Conservation (phyloP, 202 grass and related monocot species). For the Eragrostis tef region DNA sequence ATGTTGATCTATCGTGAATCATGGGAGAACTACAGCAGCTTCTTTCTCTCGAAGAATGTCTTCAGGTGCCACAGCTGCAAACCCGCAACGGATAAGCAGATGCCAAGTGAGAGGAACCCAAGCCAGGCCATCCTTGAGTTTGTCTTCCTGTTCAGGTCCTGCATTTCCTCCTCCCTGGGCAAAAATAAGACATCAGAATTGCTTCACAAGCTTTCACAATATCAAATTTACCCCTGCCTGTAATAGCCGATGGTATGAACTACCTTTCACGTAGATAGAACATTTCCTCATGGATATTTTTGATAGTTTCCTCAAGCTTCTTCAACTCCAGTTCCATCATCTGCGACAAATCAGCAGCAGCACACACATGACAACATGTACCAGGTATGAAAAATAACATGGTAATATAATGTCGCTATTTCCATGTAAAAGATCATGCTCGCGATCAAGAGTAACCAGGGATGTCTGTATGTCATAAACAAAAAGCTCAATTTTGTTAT, state of each 20-base stretch:
- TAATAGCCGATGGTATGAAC: not conserved
- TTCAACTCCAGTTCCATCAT: conserved; percentile 84
- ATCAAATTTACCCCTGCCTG: not conserved
- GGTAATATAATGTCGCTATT: not conserved
- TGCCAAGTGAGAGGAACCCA: conserved; percentile 72
- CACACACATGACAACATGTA: conserved; percentile 6
- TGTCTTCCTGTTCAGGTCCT: conserved; percentile 80
- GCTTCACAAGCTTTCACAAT: conserved; percentile 5
- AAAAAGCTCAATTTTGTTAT: not conserved
- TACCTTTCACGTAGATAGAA: conserved; percentile 90
- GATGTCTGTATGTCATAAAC: not conserved
- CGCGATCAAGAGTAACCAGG: not conserved
- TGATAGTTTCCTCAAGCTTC: conserved; percentile 85
- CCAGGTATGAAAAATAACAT: not conserved
- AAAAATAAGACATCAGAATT: conserved; percentile 6
- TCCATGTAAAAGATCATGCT: not conserved
- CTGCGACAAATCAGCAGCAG: conserved; percentile 46
- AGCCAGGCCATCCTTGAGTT: conserved; percentile 95
- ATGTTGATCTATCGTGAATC: conserved; percentile 26
- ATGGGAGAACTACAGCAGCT: conserved; percentile 64
- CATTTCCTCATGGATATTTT: conserved; percentile 91
- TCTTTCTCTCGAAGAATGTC: conserved; percentile 98
- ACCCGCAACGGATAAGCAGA: conserved; percentile 82
- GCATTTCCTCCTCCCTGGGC: conserved; percentile 92
- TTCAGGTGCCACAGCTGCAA: conserved; percentile 91